A percentile compares a stretch with the other conserved stretches of the same genome.
These are phyloP conservation scores for Stenogyne calaminthoides DNA, from an alignment of 305 asterid genomes.

Conservation along the genomic window DNA sequence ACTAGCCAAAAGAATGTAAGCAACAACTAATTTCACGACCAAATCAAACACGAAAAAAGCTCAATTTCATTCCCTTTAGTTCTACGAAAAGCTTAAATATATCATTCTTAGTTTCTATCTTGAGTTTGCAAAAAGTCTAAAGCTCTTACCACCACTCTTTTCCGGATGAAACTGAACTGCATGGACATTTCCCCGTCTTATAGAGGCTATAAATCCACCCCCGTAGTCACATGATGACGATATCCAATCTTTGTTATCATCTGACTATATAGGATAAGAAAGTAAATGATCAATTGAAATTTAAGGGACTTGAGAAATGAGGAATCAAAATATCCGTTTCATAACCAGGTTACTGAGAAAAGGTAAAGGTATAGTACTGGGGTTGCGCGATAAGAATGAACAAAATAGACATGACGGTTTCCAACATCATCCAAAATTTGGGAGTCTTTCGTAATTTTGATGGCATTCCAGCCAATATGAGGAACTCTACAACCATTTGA, in stretches of 20 bases:
- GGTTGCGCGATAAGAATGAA: slow-evolving; percentile 91
- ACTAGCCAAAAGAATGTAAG: slow-evolving; percentile 26
- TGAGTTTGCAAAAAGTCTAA: slow-evolving; percentile 9
- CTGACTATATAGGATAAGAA: slow-evolving; percentile 52
- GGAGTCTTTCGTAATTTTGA: slow-evolving; percentile 57
- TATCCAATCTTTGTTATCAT: slow-evolving; percentile 80
- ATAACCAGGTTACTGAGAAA: neutral
- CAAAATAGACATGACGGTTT: slow-evolving; percentile 87
- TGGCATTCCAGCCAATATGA: slow-evolving; percentile 98
- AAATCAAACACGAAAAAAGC: neutral
- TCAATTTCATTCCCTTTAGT: neutral
- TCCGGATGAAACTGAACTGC: slow-evolving; percentile 98
- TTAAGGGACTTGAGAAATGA: slow-evolving; percentile 1
- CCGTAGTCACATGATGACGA: slow-evolving; percentile 86
- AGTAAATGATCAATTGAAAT: slow-evolving; percentile 26
- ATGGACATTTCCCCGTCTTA: slow-evolving; percentile 82
- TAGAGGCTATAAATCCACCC: slow-evolving; percentile 75
- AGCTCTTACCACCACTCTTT: slow-evolving; percentile 80
- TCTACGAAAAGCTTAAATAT: neutral
- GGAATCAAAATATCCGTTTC: neutral
- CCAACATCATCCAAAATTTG: slow-evolving; percentile 81
- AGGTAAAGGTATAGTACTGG: slow-evolving; percentile 55
- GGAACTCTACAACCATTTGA: slow-evolving; percentile 83
- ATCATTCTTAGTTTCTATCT: neutral
- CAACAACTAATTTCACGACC: neutral